phyloP scores from a whole-genome alignment of 2,329 filamentous ascomycete genomes.

The Davidsoniella eucalypti region DNA sequence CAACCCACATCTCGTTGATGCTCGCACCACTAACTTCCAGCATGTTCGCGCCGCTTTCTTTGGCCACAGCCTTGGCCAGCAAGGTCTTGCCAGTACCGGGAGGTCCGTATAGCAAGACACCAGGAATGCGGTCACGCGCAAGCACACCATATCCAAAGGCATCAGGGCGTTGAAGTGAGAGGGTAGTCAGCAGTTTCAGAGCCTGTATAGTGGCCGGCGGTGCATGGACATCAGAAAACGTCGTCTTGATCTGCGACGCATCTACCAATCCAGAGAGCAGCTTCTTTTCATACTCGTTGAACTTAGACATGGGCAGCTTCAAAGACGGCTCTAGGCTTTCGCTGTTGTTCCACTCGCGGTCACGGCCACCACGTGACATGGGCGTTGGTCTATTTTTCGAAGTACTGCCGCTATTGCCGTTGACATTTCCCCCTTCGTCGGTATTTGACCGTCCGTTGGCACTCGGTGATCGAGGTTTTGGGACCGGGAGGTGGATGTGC shows the following conservation, averaged over 20 bases:
- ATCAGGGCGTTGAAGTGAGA: conserved; percentile 75
- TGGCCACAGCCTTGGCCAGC: conserved; percentile 51
- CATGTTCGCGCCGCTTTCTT: conserved; percentile 51
- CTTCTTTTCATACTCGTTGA: conserved; percentile 66
- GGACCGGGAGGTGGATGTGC: conserved; percentile 6
- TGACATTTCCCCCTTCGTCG: too few relatives aligned
- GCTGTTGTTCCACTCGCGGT: background rate
- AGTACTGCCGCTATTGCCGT: background rate
- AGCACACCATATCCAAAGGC: conserved; percentile 95
- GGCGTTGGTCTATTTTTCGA: background rate
- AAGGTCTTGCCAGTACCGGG: conserved; percentile 65
- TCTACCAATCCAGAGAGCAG: conserved; percentile 71
- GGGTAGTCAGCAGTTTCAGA: conserved; percentile 71
- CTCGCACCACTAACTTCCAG: conserved; percentile 83
- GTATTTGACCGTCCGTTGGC: background rate
- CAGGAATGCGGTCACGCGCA: conserved; percentile 77
- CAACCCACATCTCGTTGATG: conserved; percentile 92
- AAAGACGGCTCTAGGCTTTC: background rate
- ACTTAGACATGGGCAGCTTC: conserved; percentile 21
- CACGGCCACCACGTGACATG: conserved; percentile 7
- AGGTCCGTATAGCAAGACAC: conserved; percentile 73
- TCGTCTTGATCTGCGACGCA: conserved; percentile 65
- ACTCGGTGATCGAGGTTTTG: background rate
- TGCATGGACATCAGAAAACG: conserved; percentile 75
- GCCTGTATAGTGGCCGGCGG: conserved; percentile 70